These are phyloP conservation scores for Williopsis jadinii DNA, from an alignment of 1,139 yeast genomes.

Conservation along the genomic window DNA sequence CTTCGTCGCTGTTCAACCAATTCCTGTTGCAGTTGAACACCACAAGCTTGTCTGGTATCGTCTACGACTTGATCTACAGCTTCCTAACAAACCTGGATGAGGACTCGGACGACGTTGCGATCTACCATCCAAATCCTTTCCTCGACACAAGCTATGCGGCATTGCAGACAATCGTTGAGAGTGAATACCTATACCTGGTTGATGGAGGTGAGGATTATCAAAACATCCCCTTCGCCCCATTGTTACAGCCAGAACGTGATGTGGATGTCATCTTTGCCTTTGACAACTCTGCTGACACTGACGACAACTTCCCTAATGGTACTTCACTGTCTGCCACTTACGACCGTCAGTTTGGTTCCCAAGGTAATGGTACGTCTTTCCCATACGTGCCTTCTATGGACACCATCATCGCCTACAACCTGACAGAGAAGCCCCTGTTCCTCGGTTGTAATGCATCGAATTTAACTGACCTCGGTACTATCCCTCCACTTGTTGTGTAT, in stretches of 20 bases:
- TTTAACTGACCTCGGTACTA: slow-evolving; percentile 43
- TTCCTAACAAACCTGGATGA: slow-evolving; percentile 40
- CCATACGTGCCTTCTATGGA: slow-evolving; percentile 80
- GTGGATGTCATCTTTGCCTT: slow-evolving; percentile 76
- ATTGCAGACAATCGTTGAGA: slow-evolving; percentile 31
- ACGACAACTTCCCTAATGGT: slow-evolving; percentile 55
- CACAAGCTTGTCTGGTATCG: slow-evolving; percentile 31
- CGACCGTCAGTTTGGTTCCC: slow-evolving; percentile 57
- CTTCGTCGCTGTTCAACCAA: slow-evolving; percentile 72
- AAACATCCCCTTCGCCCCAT: slow-evolving; percentile 72
- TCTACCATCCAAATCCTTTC: slow-evolving; percentile 75
- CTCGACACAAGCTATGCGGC: slow-evolving; percentile 40
- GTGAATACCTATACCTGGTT: slow-evolving; percentile 52
- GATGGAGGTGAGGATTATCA: slow-evolving; percentile 89
- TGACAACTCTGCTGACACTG: slow-evolving; percentile 82
- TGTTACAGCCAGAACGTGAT: slow-evolving; percentile 62
- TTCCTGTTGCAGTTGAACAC: slow-evolving; percentile 54
- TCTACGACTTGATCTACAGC: slow-evolving; percentile 38
- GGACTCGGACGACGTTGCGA: slow-evolving; percentile 59
- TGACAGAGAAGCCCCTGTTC: slow-evolving; percentile 61
- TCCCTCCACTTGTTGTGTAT: slow-evolving; percentile 75
- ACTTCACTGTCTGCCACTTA: slow-evolving; percentile 59
- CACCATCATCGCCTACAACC: slow-evolving; percentile 54
- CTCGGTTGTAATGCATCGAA: slow-evolving; percentile 79
- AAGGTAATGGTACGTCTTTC: slow-evolving; percentile 62